A percentile compares a stretch with the other conserved stretches of the same genome.
phyloP scores from a whole-genome alignment of 495 filamentous ascomycete species.

The Paragyromitra xinjiangensis region DNA sequence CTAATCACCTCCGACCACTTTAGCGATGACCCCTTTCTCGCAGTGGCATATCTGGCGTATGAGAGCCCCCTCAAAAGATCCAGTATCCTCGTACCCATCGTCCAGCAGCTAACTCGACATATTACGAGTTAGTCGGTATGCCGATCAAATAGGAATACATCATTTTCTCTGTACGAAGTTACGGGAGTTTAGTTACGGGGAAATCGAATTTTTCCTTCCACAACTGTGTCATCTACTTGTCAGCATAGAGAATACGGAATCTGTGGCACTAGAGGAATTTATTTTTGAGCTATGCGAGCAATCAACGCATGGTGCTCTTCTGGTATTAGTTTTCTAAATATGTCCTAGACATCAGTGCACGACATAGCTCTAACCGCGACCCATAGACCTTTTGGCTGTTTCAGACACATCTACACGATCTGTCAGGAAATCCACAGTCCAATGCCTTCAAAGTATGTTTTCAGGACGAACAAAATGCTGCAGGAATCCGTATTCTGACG shows the following conservation, averaged over 20 bases:
- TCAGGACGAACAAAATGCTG: slow-evolving; percentile 1
- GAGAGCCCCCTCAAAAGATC: slow-evolving; percentile 56
- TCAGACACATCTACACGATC: slow-evolving; percentile 80
- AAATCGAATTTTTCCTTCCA: slow-evolving; percentile 84
- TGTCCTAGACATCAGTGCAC: slow-evolving; percentile 22
- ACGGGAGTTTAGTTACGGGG: slow-evolving; percentile 79
- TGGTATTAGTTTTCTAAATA: slow-evolving; percentile 64
- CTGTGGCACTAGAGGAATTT: slow-evolving; percentile 83
- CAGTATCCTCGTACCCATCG: slow-evolving; percentile 15
- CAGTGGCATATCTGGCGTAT: slow-evolving; percentile 80
- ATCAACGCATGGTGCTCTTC: slow-evolving; percentile 76
- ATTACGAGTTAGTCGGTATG: slow-evolving; percentile 70
- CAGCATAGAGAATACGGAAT: slow-evolving; percentile 78
- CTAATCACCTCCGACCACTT: slow-evolving; percentile 85
- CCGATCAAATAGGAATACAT: slow-evolving; percentile 81
- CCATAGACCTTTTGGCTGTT: slow-evolving; percentile 82
- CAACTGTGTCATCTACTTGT: slow-evolving; percentile 82
- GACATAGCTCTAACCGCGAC: slow-evolving; percentile 38
- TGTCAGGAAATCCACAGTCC: slow-evolving; percentile 72
- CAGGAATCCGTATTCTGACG: slow-evolving; percentile 33
- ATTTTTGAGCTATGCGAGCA: slow-evolving; percentile 81
- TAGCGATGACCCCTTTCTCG: slow-evolving; percentile 80
- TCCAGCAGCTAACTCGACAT: slow-evolving; percentile 49
- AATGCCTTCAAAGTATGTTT: slow-evolving; percentile 65
- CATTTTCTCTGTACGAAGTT: slow-evolving; percentile 82